Conservation (phyloP, 495 filamentous ascomycete species). For the Rusavskia elegans region DNA sequence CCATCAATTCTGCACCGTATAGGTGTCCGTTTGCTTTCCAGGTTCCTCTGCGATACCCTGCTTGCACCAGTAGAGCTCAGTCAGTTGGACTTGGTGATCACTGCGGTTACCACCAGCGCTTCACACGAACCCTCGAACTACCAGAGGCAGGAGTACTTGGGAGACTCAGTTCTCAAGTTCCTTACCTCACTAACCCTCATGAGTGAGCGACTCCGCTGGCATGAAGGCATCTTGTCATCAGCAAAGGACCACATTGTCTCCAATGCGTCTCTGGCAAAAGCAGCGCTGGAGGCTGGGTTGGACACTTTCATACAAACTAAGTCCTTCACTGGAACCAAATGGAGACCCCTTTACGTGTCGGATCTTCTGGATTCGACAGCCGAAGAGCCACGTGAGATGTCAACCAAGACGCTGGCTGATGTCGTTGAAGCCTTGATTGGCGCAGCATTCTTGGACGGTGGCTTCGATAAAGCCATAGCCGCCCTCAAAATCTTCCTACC, state of each 20-base stretch:
- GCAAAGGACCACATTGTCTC: slow-evolving; percentile 55
- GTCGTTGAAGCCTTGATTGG: slow-evolving; percentile 80
- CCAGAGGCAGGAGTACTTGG: slow-evolving; percentile 78
- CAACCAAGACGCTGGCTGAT: slow-evolving; percentile 75
- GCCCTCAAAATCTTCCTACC: slow-evolving; percentile 54
- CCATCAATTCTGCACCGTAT: slow-evolving; percentile 61
- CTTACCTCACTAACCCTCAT: slow-evolving; percentile 50
- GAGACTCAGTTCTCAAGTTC: slow-evolving; percentile 75
- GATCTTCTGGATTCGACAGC: slow-evolving; percentile 16
- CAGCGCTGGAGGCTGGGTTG: slow-evolving; percentile 46
- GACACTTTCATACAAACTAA: slow-evolving; percentile 60
- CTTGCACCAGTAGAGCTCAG: slow-evolving; percentile 38
- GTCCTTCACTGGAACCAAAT: slow-evolving; percentile 51
- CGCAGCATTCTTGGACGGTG: slow-evolving; percentile 58
- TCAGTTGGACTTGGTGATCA: slow-evolving; percentile 42
- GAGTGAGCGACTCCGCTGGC: slow-evolving; percentile 49
- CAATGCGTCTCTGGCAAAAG: slow-evolving; percentile 51
- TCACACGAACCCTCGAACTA: slow-evolving; percentile 53
- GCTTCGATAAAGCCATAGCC: slow-evolving; percentile 40
- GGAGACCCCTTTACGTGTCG: slow-evolving; percentile 48
- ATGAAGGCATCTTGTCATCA: slow-evolving; percentile 61
- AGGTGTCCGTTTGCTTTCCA: slow-evolving; percentile 46
- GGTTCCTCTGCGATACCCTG: slow-evolving; percentile 42
- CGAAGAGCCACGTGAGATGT: slow-evolving; percentile 27
- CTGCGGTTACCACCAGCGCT: slow-evolving; percentile 53